These are phyloP conservation scores for Choanephora cucurbitarum DNA, from an alignment of 371 early-diverging fungal genomes.

Conservation along the genomic window DNA sequence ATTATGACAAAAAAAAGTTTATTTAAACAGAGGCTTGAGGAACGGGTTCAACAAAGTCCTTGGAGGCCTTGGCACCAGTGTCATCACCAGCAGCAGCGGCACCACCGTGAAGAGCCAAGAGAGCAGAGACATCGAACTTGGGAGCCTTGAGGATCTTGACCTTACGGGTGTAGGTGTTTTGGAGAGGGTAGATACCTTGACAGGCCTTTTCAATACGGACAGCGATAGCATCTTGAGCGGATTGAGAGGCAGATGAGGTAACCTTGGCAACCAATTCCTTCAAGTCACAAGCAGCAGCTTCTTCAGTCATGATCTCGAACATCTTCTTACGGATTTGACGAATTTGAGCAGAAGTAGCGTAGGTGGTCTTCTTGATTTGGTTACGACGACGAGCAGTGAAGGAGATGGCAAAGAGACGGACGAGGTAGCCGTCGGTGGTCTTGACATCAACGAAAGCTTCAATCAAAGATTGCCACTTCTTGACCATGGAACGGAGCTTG, in stretches of 20 bases:
- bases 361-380: conserved; percentile 99
- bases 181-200: conserved; percentile 98
- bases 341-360: conserved; percentile 97
- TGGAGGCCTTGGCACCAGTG: conserved; percentile 72
- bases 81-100: conserved; percentile 75
- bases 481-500: conserved; percentile 99
- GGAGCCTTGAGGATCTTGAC: conserved; percentile 99
- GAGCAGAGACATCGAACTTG: conserved; percentile 93
- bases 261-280: conserved; percentile 98
- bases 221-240: conserved; percentile 82
- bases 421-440: conserved; percentile 99
- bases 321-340: conserved; percentile 99
- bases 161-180: conserved; percentile 97
- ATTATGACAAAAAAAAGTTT: neutral
- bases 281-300: conserved; percentile 90
- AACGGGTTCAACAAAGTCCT: conserved; percentile 86
- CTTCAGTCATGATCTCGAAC: conserved; percentile 97
- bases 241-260: conserved; percentile 59
- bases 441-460: conserved; percentile 99
- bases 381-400: conserved; percentile 97
- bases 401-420: conserved; percentile 97
- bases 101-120: conserved; percentile 95
- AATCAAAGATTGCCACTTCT: conserved; percentile 99
- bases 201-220: conserved; percentile 97
- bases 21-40: conserved; percentile 76